Evolutionary conservation across 75 land plant species (phyloP).

Genomic region (Isoetes taiwanensis): DNA sequence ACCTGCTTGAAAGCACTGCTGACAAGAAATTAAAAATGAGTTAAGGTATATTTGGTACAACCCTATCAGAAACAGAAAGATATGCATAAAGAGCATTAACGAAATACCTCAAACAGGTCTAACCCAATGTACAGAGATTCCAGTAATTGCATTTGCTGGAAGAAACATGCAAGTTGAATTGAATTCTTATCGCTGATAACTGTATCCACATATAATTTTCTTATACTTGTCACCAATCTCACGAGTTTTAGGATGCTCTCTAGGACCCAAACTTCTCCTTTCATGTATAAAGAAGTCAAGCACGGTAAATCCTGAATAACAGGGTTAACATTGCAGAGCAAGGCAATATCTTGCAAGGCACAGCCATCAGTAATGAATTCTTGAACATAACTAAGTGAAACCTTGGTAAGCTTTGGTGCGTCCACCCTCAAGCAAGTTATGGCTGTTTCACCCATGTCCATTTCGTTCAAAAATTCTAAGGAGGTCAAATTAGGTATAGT

Average conservation of each 20-base stretch:
- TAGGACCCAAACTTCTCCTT: conserved; percentile 21
- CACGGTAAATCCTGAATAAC: conserved; percentile 12
- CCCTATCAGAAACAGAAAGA: too few species aligned
- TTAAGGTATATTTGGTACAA: too few species aligned
- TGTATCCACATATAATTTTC: conserved; percentile 13
- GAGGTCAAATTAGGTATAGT: conserved; percentile 9
- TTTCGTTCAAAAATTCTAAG: conserved; percentile 14
- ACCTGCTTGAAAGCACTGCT: conserved; percentile 26
- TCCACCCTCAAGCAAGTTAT: conserved; percentile 9
- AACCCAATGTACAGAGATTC: conserved; percentile 17
- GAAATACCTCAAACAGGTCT: conserved; percentile 23
- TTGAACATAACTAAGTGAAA: conserved; percentile 23
- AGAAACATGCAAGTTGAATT: conserved; percentile 10
- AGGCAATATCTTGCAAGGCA: conserved; percentile 10
- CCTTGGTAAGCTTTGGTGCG: conserved; percentile 18
- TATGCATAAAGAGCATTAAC: too few species aligned
- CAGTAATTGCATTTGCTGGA: conserved; percentile 16
- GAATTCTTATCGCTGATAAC: conserved; percentile 16
- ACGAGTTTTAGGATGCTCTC: conserved; percentile 16
- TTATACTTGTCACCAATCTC: conserved; percentile 16
- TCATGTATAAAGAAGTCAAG: conserved; percentile 8
- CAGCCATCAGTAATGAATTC: conserved; percentile 20
- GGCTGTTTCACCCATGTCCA: conserved; percentile 13
- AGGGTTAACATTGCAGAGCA: conserved; percentile 25
- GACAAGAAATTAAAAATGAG: too few species aligned